These are phyloP conservation scores for Sporothrix protearum DNA, from an alignment of 2,329 filamentous ascomycete species.

Conservation along the genomic window DNA sequence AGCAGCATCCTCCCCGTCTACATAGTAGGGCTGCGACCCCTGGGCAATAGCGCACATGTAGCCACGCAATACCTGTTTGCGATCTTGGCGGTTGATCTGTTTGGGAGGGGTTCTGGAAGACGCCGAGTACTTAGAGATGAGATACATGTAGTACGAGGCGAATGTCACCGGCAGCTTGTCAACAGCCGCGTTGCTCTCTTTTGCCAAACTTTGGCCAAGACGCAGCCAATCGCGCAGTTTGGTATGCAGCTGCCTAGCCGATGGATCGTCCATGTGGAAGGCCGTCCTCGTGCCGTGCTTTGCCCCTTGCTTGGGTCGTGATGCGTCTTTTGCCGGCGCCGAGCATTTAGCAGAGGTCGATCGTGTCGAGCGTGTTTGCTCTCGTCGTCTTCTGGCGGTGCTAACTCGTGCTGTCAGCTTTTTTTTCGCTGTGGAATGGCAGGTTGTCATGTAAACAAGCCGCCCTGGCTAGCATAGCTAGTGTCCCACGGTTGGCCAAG, in stretches of 20 bases:
- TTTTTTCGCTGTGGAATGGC: slow-evolving; percentile 6
- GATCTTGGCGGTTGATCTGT: slow-evolving; percentile 15
- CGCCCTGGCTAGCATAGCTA: slow-evolving; percentile 11
- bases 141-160: too few relatives aligned
- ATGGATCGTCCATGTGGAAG: slow-evolving; percentile 1
- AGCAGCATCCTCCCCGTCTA: too few relatives aligned
- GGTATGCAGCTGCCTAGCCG: not conserved
- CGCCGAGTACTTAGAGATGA: not conserved
- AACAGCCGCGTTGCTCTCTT: not conserved
- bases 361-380: slow-evolving; percentile 6
- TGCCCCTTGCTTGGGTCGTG: not conserved
- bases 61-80: slow-evolving; percentile 15
- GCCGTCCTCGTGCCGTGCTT: not conserved
- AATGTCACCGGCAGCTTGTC: not conserved
- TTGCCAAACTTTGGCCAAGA: slow-evolving; percentile 5
- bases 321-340: slow-evolving; percentile 17
- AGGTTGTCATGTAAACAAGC: slow-evolving; percentile 19
- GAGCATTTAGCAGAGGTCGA: slow-evolving; percentile 9
- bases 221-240: slow-evolving; percentile 3
- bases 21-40: not conserved
- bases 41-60: slow-evolving; percentile 15
- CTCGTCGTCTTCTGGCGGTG: not conserved
- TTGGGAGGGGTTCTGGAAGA: slow-evolving; percentile 10
- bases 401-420: not conserved
- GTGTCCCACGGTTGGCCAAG: not conserved